Percentiles rank a stretch among this genome's conserved stretches.
Conservation (phyloP, 2,329 filamentous ascomycete species). For the Microsporum audouinii region DNA sequence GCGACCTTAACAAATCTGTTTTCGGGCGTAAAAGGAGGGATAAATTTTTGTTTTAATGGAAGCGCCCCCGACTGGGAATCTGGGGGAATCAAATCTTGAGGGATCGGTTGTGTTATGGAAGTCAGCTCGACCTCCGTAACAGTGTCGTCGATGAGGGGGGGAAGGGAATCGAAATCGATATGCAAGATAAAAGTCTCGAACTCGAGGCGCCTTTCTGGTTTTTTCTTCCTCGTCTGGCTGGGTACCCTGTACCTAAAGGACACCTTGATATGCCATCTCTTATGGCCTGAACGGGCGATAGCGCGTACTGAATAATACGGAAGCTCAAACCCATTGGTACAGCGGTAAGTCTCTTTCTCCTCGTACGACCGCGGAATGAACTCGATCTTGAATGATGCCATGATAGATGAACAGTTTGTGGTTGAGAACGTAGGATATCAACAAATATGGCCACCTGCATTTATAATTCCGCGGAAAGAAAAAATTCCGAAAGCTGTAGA, state of each 20-base stretch:
- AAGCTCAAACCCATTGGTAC: background rate
- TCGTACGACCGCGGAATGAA: constrained; percentile 1
- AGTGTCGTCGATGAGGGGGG: constrained; percentile 13
- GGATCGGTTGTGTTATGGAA: background rate
- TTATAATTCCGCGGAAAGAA: too few species aligned
- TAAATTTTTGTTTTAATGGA: background rate
- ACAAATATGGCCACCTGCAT: too few species aligned
- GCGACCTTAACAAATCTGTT: constrained; percentile 4
- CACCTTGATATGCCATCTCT: constrained; percentile 2
- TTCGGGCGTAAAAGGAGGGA: background rate
- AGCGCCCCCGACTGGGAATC: background rate
- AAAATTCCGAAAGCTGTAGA: too few species aligned
- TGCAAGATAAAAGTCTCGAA: constrained; percentile 10
- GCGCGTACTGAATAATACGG: background rate
- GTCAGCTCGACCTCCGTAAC: constrained; percentile 4
- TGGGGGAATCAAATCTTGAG: background rate
- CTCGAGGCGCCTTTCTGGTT: constrained; percentile 1
- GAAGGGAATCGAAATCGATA: constrained; percentile 12
- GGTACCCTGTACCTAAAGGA: background rate
- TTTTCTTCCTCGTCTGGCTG: background rate
- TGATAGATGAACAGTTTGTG: background rate
- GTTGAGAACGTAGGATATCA: background rate
- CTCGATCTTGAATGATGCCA: background rate
- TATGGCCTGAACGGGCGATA: background rate
- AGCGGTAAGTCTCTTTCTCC: constrained; percentile 1